These are phyloP conservation scores for Diaporthe velutina DNA, from an alignment of 2,329 filamentous ascomycete species.

Conservation along the genomic window DNA sequence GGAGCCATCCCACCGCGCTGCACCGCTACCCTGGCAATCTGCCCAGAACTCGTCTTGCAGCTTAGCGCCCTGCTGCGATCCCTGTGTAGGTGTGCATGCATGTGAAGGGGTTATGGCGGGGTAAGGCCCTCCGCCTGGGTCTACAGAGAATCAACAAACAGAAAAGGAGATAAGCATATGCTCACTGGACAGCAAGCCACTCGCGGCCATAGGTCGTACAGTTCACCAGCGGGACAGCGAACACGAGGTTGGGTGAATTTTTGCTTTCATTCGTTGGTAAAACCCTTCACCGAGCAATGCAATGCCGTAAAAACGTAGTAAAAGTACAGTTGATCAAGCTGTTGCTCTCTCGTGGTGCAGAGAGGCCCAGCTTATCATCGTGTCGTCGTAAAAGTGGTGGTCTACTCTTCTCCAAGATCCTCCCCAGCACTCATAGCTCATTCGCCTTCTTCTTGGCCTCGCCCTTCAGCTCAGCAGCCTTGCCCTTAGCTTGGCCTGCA, in stretches of 20 bases:
- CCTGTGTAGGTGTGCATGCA: neutral
- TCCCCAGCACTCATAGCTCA: slow-evolving; percentile 31
- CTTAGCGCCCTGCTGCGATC: slow-evolving; percentile 19
- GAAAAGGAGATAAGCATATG: neutral
- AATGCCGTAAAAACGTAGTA: slow-evolving; percentile 24
- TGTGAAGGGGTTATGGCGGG: slow-evolving; percentile 19
- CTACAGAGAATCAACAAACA: neutral
- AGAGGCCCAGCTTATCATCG: neutral
- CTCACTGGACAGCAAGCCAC: neutral
- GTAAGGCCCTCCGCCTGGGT: neutral
- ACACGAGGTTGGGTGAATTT: neutral
- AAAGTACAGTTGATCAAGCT: neutral
- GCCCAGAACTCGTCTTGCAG: neutral
- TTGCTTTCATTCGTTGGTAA: slow-evolving; percentile 22
- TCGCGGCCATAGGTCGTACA: neutral
- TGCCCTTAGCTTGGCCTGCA: slow-evolving; percentile 53
- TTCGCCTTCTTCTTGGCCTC: slow-evolving; percentile 41
- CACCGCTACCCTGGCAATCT: slow-evolving; percentile 11
- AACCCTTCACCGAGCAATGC: slow-evolving; percentile 37
- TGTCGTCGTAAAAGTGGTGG: neutral
- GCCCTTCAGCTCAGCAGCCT: slow-evolving; percentile 41
- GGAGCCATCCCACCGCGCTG: neutral
- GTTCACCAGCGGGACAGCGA: neutral
- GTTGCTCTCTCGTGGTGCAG: neutral
- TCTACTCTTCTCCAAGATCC: neutral